phyloP scores from a whole-genome alignment of 108 stramenopile genomes.

The Schizochytrium sp. region DNA sequence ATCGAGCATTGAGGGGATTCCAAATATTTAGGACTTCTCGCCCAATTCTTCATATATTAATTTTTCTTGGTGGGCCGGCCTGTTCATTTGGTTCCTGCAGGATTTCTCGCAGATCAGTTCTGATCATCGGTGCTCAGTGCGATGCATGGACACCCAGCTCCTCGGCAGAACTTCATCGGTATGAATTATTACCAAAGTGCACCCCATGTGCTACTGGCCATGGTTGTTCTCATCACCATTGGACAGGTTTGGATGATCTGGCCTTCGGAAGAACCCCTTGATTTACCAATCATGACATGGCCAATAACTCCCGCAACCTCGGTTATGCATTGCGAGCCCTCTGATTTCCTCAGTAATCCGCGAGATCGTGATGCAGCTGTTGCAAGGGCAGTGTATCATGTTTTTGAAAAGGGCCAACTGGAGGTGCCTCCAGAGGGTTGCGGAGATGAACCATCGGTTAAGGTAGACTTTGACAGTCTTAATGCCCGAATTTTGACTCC shows the following conservation, averaged over 20 bases:
- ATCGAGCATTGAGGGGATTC: too few species aligned
- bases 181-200: neutral
- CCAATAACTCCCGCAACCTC: too few species aligned
- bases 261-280: neutral
- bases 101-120: too few species aligned
- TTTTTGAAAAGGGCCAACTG: neutral
- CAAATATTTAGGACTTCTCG: too few species aligned
- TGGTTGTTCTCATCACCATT: neutral
- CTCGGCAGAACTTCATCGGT: too few species aligned
- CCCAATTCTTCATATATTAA: too few species aligned
- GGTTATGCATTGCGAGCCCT: neutral
- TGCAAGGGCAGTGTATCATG: neutral
- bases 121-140: too few species aligned
- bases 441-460: neutral
- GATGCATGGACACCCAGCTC: too few species aligned
- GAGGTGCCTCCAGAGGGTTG: constrained; percentile 22
- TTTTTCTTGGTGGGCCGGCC: too few species aligned
- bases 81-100: too few species aligned
- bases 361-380: constrained; percentile 9
- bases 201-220: neutral
- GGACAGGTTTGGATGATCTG: neutral
- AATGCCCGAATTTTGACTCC: neutral
- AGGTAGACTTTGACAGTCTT: constrained; percentile 4
- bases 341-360: neutral
- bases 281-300: too few species aligned